phyloP scores from a whole-genome alignment of 1,139 yeast species.

The Zygosaccharomyces sapae region DNA sequence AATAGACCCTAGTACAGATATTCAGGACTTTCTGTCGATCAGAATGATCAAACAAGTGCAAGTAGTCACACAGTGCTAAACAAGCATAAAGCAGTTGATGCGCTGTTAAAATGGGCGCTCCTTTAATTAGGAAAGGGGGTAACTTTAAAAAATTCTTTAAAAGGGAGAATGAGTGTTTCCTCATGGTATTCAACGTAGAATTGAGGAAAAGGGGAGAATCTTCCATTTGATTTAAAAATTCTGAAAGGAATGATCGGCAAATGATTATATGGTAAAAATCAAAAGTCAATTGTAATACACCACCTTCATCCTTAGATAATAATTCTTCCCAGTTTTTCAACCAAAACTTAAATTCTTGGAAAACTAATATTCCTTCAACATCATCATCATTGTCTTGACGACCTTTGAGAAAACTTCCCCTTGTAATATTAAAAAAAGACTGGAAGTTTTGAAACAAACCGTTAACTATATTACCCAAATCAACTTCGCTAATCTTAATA shows the following conservation, averaged over 20 bases:
- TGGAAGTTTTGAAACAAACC: slow-evolving; percentile 31
- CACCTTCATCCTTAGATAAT: slow-evolving; percentile 44
- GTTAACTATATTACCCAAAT: slow-evolving; percentile 38
- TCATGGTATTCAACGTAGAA: slow-evolving; percentile 39
- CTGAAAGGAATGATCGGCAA: slow-evolving; percentile 39
- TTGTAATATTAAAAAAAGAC: slow-evolving; percentile 20
- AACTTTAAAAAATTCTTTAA: slow-evolving; percentile 43
- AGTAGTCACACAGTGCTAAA: slow-evolving; percentile 45
- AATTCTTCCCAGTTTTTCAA: slow-evolving; percentile 41
- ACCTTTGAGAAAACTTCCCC: slow-evolving; percentile 10
- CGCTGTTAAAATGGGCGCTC: slow-evolving; percentile 48
- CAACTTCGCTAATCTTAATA: slow-evolving; percentile 47
- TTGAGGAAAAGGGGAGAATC: slow-evolving; percentile 23
- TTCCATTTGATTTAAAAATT: slow-evolving; percentile 25
- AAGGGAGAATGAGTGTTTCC: slow-evolving; percentile 42
- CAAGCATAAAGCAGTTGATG: slow-evolving; percentile 51
- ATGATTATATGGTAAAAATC: slow-evolving; percentile 44
- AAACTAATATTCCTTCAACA: slow-evolving; percentile 14
- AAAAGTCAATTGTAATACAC: slow-evolving; percentile 42
- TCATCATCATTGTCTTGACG: slow-evolving; percentile 3
- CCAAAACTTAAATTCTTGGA: slow-evolving; percentile 43
- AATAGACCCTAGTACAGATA: slow-evolving; percentile 47
- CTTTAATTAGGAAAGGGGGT: slow-evolving; percentile 44
- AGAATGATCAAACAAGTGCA: slow-evolving; percentile 37
- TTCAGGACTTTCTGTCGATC: slow-evolving; percentile 41